phyloP scores from a whole-genome alignment of 2,329 filamentous ascomycete genomes.

The Sarocladium brachiariae region DNA sequence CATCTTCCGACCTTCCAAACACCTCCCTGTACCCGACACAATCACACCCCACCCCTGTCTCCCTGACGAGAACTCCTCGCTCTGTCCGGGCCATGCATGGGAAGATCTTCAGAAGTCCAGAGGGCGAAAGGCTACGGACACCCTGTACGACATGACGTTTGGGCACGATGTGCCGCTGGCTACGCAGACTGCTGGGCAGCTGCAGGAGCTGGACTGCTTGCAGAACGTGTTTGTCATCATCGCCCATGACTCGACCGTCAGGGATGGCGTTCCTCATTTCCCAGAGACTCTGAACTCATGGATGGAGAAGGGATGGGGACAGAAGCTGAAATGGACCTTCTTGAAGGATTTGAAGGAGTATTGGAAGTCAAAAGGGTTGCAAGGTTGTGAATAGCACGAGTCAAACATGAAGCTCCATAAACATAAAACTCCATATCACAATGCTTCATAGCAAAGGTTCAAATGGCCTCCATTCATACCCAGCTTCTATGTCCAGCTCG shows the following conservation, averaged over 20 bases:
- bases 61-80: background rate
- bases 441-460: too few relatives aligned
- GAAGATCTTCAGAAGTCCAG: slow-evolving; percentile 5
- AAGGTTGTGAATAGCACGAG: too few relatives aligned
- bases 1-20: slow-evolving; percentile 16
- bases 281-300: slow-evolving; percentile 18
- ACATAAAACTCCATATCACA: too few relatives aligned
- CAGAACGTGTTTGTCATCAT: slow-evolving; percentile 20
- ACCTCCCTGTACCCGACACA: background rate
- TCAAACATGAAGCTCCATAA: background rate
- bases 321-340: slow-evolving; percentile 17
- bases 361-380: slow-evolving; percentile 1
- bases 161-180: slow-evolving; percentile 3
- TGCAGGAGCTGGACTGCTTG: slow-evolving; percentile 18
- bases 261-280: slow-evolving; percentile 16
- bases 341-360: slow-evolving; percentile 15
- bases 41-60: slow-evolving; percentile 15
- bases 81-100: slow-evolving; percentile 3
- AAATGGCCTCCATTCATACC: too few relatives aligned
- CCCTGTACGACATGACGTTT: slow-evolving; percentile 1
- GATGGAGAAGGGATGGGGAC: slow-evolving; percentile 17
- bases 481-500: too few relatives aligned
- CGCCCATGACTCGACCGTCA: slow-evolving; percentile 19
- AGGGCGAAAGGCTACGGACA: background rate
- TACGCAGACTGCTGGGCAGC: slow-evolving; percentile 4